Evolutionary conservation across 108 stramenopile species (phyloP).

Genomic region (Fragilaria crotonensis): DNA sequence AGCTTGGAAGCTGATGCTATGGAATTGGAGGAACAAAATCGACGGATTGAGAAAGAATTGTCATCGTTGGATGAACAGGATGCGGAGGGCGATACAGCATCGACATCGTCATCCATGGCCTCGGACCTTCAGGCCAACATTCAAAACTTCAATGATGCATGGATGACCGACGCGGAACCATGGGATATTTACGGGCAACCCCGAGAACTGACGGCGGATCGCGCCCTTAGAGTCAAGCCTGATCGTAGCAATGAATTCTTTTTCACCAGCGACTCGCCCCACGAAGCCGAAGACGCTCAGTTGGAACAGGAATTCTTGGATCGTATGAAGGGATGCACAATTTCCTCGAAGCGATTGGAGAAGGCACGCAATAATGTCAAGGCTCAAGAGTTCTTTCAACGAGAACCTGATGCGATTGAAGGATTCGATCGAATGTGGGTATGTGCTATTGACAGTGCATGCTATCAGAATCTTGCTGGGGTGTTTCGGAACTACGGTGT

Average conservation of each 20-base stretch:
- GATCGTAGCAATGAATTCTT: conserved; percentile 4
- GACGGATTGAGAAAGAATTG: conserved; percentile 28
- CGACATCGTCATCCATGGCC: conserved; percentile 30
- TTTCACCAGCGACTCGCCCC: conserved; percentile 11
- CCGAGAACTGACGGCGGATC: too few species aligned
- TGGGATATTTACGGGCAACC: conserved; percentile 70
- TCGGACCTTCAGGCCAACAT: too few species aligned
- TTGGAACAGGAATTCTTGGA: conserved; percentile 50
- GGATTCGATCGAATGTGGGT: conserved; percentile 81
- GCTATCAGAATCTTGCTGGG: conserved; percentile 55
- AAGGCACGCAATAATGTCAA: conserved; percentile 55
- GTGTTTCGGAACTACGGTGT: conserved; percentile 75
- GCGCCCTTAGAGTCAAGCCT: too few species aligned
- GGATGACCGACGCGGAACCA: conserved; percentile 52
- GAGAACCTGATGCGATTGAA: conserved; percentile 50
- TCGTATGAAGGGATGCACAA: conserved; percentile 37
- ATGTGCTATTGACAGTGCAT: conserved; percentile 64
- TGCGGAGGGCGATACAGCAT: conserved; percentile 19
- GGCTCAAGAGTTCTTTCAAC: conserved; percentile 55
- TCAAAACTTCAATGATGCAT: conserved; percentile 6
- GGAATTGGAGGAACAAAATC: conserved; percentile 18
- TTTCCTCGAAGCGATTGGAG: conserved; percentile 45
- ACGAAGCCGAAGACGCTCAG: too few species aligned
- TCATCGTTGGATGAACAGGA: conserved; percentile 49
- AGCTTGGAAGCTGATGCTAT: conserved; percentile 34